Evolutionary conservation across 148 eudicot species (phyloP), one percentile per base, ranked within the genome.

Genomic region (Camellia lanceoleosa): DNA sequence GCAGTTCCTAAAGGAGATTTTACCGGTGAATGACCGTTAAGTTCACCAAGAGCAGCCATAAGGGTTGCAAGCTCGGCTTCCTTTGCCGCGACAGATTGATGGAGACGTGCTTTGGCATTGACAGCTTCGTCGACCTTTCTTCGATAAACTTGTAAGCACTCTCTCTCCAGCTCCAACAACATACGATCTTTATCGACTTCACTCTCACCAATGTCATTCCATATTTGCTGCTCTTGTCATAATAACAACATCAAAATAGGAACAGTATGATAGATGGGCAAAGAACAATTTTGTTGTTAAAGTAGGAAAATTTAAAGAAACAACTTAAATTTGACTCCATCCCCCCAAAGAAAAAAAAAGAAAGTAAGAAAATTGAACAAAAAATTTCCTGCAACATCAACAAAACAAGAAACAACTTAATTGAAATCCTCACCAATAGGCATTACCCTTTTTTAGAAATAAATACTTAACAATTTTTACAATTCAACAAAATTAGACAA

Each of bases 21-120:
- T 89, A 91, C 94, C 89, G 83, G 87, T 52, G 89, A 88, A 71
- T 80, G 86, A 71, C 81, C 77, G 58, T 82, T 86, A 68, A 77
- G 82, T 76, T 91, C 94, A 46, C 92, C 94, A 54, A 91, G 89
- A 73, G 88, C 71, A 82, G 94, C 94, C 85, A 89, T 81, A 42
- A 91, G 91, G 78, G 88, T 91, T 52, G 92, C 91, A 68, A 91
- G 87, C 86, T 91, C 94, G 9, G 92, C 94, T 84, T 91, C 91
- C 83, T 85, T 88, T 75, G 91, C 87, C 13, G 86, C 92, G 68
- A 89, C 85, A 75, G 88, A 74, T 56, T 91, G 94, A 72, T 86
- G 91, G 76, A 91, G 87, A 49, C 89, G 87, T 18, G 91, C 87
- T 78, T 91, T 91, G 41, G 91, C 71, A 78, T 84, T 86, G 70